phyloP scores from a whole-genome alignment of 2,329 filamentous ascomycete species.

The Venturia aucupariae region DNA sequence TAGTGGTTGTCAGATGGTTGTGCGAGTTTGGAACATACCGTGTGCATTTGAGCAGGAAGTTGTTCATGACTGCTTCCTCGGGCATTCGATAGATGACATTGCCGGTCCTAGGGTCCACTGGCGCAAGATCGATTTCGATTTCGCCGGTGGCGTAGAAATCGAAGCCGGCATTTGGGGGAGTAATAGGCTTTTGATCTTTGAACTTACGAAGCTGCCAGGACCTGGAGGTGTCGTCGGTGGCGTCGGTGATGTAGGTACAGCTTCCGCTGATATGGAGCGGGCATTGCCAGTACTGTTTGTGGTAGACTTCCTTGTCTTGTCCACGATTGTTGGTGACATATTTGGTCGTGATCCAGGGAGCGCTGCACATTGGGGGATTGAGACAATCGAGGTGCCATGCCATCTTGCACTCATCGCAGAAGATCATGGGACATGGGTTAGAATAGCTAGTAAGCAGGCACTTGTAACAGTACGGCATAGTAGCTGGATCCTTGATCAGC shows the following conservation, averaged over 20 bases:
- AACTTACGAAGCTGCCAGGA: not conserved
- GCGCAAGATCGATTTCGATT: constrained; percentile 13
- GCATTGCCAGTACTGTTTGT: constrained; percentile 73
- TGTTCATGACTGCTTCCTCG: constrained; percentile 1
- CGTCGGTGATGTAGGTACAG: constrained; percentile 31
- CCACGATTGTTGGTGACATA: constrained; percentile 19
- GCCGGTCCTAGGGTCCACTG: not conserved
- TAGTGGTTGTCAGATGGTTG: not conserved
- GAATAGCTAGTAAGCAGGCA: constrained; percentile 34
- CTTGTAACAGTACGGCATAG: constrained; percentile 47
- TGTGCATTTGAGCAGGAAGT: constrained; percentile 3
- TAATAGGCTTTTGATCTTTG: not conserved
- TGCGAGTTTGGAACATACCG: not conserved
- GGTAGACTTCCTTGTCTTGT: constrained; percentile 36
- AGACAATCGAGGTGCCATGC: constrained; percentile 92
- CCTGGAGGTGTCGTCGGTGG: not conserved
- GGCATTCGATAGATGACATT: constrained; percentile 3
- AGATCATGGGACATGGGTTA: constrained; percentile 53
- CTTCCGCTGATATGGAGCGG: constrained; percentile 78
- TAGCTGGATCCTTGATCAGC: constrained; percentile 56
- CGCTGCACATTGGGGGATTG: constrained; percentile 70
- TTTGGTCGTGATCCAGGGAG: constrained; percentile 46
- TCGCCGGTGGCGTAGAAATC: constrained; percentile 29
- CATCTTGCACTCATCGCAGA: constrained; percentile 73
- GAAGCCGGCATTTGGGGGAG: not conserved